Conservation (phyloP, 257 asterid species). For the Solanum sparsipilum region DNA sequence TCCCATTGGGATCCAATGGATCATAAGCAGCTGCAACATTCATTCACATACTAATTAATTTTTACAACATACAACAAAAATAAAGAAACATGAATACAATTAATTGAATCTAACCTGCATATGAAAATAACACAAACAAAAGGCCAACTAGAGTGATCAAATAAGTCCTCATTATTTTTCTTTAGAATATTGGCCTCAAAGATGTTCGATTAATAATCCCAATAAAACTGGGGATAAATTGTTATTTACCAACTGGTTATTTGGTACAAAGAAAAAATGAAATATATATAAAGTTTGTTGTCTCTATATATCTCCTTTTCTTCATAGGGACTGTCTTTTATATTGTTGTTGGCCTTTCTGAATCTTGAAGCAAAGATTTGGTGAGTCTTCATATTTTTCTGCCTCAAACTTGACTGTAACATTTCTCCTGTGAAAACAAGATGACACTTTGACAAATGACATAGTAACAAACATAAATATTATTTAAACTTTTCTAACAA, state of each 20-base stretch:
- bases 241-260: slow-evolving; percentile 49
- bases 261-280: slow-evolving; percentile 8
- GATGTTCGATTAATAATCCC: not conserved
- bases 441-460: not conserved
- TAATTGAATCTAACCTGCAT: slow-evolving; percentile 25
- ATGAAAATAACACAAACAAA: slow-evolving; percentile 24
- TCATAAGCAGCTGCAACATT: slow-evolving; percentile 59
- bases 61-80: not conserved
- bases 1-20: slow-evolving; percentile 84
- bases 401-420: slow-evolving; percentile 7
- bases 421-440: not conserved
- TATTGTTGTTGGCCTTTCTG: slow-evolving; percentile 20
- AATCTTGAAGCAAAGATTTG: slow-evolving; percentile 35
- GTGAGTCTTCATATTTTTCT: not conserved
- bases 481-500: not conserved
- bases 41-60: not conserved
- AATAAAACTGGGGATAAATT: not conserved
- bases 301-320: slow-evolving; percentile 7
- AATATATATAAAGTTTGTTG: not conserved
- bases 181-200: not conserved
- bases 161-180: slow-evolving; percentile 16
- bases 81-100: not conserved
- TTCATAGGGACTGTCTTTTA: not conserved
- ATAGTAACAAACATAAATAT: not conserved
- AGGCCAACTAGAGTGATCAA: slow-evolving; percentile 10